Evolutionary conservation across 169 alveolate species (phyloP), one percentile per base, ranked within the genome.

Genomic region (Eimeria falciformis): DNA sequence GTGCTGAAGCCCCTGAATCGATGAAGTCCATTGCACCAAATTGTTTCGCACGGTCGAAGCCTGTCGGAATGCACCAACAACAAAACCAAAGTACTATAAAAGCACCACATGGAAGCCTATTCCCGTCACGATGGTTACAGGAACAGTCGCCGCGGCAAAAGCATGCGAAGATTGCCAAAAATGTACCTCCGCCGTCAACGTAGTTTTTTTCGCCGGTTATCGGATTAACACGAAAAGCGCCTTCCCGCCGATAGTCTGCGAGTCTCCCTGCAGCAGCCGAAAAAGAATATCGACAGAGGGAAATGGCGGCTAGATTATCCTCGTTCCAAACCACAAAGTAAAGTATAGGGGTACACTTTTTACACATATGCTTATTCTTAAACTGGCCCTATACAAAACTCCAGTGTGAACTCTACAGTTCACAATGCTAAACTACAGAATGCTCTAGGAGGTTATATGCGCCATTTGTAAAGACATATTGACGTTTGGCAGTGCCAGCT

Each of bases 191-290:
- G 56, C 90, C 93, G 46, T 89, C 93, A 25, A 89, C 85, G 29
- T 14, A 23, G 56, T 73, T 83, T 18, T 21, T 43, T n/a, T 55
- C 73, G 82, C 93, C 93, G 47, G 93, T 89, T 6, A 21, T 11
- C 46, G 82, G 75, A 45, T 89, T 77, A 23, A 75, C 77, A 21
- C 93, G 93, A n/a, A 33, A 89, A 1, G 93, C 93, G 81, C 93
- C 93, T 33, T 77, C 69, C 47, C 71, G 58, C n/a, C 58, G 81
- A 27, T 17, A 50, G 25, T 58, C 89, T 0, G 88, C 93, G 12
- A 58, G 69, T 17, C 89, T 73, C 23, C 93, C 93, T 89, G 89
- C 4, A 46, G 43, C 91, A 23, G 43, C 21, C 29, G 46, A 62
- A 53, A 46, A n/a, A 11, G 50, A 5, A 21, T 4, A 73, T 33